Evolutionary conservation across 805 yeast genomes (phyloP), one percentile per base, ranked within the genome.

Genomic region (Vanderwaltozyma polyspora): DNA sequence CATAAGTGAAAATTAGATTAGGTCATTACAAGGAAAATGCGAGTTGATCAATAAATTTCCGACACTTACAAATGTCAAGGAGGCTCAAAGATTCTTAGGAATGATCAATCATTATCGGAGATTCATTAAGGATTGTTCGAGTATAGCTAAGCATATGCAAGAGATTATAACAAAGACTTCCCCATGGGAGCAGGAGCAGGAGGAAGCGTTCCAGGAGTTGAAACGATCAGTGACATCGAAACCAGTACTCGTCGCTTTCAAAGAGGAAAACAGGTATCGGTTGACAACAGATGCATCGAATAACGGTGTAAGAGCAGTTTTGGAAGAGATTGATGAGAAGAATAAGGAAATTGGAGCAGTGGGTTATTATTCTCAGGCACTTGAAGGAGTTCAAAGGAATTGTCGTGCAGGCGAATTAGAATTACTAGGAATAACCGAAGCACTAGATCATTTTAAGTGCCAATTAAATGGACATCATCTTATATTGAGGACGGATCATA

Each of bases 331-430:
- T 1, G n/a, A n/a, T n/a, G 24, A 31, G 9, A 30, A 36, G 10
- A 24, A 35, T 3, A 39, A 32, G 34, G 36, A 27, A 28, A 12
- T 38, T 6, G 42, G 39, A 15, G 41, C 32, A 12, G 44, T 41
- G 14, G 32, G 39, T n/a, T 45, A 43, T 15, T 41, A 39, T 16
- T 31, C 32, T 6, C 33, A 36, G 61, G 68, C 13, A 68, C 72
- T 16, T 58, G 61, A 27, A 36, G 44, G 24, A 78, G 79, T 11
- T 12, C 42, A 44, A 28, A 32, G 30, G 19, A 32, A 39, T 21
- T 38, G 38, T 18, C 41, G 27, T 3, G 35, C 39, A 3, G 41
- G 46, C 6, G 44, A 45, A 31, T 24, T 41, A 9, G 46, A 39
- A 33, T 22, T 43, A 3, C 17, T 45, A 3, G 42, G 31, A 11